Conservation (phyloP, 768 basidiomycete genomes). For the Tulasnella sp. region DNA sequence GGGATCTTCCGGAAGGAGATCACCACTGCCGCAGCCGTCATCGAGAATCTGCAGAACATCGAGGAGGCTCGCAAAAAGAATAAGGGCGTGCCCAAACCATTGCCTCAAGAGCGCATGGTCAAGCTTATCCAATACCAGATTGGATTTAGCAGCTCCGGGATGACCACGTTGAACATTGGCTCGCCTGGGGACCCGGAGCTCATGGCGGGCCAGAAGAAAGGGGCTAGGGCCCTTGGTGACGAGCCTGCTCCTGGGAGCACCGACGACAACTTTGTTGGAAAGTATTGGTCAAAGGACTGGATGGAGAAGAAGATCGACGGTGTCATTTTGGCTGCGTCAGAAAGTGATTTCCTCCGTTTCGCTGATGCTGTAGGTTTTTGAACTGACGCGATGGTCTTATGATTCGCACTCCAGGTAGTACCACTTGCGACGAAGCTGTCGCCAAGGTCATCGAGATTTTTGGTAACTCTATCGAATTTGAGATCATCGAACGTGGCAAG, state of each 20-base stretch:
- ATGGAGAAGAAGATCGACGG: conserved; percentile 20
- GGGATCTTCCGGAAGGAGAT: conserved; percentile 2
- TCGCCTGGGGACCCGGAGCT: neutral
- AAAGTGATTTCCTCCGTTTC: neutral
- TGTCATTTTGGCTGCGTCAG: conserved; percentile 14
- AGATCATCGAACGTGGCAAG: neutral
- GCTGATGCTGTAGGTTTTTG: too few relatives aligned
- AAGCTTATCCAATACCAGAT: neutral
- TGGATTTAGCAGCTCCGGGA: neutral
- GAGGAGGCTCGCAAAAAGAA: neutral
- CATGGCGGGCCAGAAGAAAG: neutral
- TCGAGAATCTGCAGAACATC: neutral
- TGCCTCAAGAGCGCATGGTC: neutral
- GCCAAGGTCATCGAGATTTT: neutral
- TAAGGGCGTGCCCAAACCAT: neutral
- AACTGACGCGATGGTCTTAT: neutral
- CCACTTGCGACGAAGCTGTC: neutral
- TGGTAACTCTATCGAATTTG: conserved; percentile 8
- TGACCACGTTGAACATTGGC: neutral
- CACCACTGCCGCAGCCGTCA: conserved; percentile 18
- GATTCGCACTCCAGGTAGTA: neutral
- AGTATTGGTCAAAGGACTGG: neutral
- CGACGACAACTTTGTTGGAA: neutral
- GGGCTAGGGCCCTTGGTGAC: neutral
- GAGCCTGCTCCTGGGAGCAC: neutral